Evolutionary conservation across 257 asterid species (phyloP).

Genomic region (Solanum okadae): DNA sequence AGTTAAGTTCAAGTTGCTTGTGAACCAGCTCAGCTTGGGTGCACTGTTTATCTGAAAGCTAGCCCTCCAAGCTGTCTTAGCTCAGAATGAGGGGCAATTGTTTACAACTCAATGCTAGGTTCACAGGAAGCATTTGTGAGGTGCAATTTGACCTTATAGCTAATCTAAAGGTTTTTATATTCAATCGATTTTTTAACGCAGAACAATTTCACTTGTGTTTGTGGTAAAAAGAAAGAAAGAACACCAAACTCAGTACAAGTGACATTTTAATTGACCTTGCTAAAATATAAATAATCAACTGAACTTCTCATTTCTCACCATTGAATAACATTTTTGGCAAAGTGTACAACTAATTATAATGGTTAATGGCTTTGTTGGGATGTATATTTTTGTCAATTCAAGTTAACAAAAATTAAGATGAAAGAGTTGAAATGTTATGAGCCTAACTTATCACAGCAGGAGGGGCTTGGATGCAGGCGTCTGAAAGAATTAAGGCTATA

Average conservation of each 20-base stretch:
- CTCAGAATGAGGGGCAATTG: neutral
- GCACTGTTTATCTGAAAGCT: neutral
- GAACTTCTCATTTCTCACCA: neutral
- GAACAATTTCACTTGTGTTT: neutral
- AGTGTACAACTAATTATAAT: neutral
- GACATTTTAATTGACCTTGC: neutral
- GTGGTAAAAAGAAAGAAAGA: neutral
- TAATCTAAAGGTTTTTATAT: neutral
- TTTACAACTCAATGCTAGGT: neutral
- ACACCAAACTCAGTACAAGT: neutral
- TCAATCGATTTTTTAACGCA: neutral
- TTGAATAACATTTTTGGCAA: neutral
- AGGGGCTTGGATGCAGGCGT: neutral
- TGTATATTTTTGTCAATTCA: neutral
- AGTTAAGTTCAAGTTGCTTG: neutral
- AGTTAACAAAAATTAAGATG: neutral
- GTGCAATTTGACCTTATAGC: neutral
- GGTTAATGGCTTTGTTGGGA: neutral
- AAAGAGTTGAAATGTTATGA: neutral
- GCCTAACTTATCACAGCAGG: neutral
- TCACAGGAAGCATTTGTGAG: neutral
- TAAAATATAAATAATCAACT: neutral
- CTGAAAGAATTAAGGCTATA: neutral
- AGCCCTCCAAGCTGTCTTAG: neutral
- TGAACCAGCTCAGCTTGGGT: neutral